A percentile compares a stretch with the other conserved stretches of the same genome.
phyloP scores from a whole-genome alignment of 2,329 filamentous ascomycete species.

The Colletotrichum tamarilloi region DNA sequence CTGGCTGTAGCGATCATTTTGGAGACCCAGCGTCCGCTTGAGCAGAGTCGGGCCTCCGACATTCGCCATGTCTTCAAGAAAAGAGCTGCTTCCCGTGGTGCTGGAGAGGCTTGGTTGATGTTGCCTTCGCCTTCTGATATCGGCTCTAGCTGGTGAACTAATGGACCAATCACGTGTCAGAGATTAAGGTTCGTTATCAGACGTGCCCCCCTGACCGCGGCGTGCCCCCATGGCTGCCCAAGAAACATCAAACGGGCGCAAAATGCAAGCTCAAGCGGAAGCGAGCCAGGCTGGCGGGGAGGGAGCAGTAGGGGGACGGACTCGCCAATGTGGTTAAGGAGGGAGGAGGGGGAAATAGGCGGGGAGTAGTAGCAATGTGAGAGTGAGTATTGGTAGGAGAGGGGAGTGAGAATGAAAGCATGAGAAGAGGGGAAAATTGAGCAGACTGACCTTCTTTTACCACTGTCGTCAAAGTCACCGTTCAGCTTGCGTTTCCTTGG shows the following conservation, averaged over 20 bases:
- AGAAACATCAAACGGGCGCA: constrained; percentile 27
- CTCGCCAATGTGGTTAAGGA: not conserved
- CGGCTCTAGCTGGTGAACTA: constrained; percentile 68
- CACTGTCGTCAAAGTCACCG: constrained; percentile 68
- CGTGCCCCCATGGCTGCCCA: constrained; percentile 24
- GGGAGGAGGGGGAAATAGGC: not conserved
- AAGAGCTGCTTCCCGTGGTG: constrained; percentile 70
- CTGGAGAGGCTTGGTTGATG: constrained; percentile 70
- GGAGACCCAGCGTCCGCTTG: constrained; percentile 78
- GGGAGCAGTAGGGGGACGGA: not conserved
- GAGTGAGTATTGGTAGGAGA: not conserved
- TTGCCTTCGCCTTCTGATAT: constrained; percentile 64
- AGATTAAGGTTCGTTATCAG: constrained; percentile 39
- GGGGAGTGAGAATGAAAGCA: not conserved
- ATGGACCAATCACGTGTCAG: constrained; percentile 62
- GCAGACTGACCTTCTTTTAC: constrained; percentile 76
- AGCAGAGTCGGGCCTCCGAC: constrained; percentile 74
- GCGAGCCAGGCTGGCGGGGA: not conserved
- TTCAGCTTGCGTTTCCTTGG: constrained; percentile 84
- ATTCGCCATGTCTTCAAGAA: constrained; percentile 78
- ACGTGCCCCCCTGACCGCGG: constrained; percentile 22
- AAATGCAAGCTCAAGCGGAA: constrained; percentile 19
- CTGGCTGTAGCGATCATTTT: constrained; percentile 82
- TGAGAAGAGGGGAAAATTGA: constrained; percentile 11
- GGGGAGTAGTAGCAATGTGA: not conserved